A percentile compares a stretch with the other conserved stretches of the same genome.
Evolutionary conservation across 345 rosid species (phyloP).

Genomic region (Rhodamnia rubescens): DNA sequence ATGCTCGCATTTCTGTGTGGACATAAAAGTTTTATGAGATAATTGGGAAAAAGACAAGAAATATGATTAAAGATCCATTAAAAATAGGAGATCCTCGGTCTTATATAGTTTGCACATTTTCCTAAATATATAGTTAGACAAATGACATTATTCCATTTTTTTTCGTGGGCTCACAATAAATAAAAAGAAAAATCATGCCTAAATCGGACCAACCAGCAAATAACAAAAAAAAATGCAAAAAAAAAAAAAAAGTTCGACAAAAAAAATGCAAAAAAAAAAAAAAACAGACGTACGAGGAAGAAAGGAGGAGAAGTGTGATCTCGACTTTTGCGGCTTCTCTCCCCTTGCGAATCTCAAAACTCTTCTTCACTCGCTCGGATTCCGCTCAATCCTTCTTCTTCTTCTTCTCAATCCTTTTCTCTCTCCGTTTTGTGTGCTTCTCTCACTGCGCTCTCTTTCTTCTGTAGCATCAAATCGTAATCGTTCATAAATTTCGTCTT

Average conservation of each 20-base stretch:
- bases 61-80: not conserved
- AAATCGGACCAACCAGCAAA: not conserved
- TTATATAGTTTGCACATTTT: not conserved
- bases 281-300: not conserved
- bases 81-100: not conserved
- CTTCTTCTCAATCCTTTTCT: not conserved
- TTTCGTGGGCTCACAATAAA: not conserved
- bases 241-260: too few species aligned
- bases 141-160: not conserved
- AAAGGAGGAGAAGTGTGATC: not conserved
- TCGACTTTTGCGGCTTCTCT: not conserved
- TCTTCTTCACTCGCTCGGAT: not conserved
- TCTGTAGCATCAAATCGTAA: not conserved
- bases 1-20: fast-evolving
- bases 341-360: not conserved
- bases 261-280: not conserved
- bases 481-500: not conserved
- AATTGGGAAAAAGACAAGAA: not conserved
- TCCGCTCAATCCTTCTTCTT: not conserved
- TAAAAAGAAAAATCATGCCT: not conserved
- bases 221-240: not conserved
- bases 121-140: not conserved
- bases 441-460: not conserved
- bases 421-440: not conserved
- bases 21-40: not conserved